Conservation (phyloP, 2,329 filamentous ascomycete genomes). For the Trichoderma simmonsii region DNA sequence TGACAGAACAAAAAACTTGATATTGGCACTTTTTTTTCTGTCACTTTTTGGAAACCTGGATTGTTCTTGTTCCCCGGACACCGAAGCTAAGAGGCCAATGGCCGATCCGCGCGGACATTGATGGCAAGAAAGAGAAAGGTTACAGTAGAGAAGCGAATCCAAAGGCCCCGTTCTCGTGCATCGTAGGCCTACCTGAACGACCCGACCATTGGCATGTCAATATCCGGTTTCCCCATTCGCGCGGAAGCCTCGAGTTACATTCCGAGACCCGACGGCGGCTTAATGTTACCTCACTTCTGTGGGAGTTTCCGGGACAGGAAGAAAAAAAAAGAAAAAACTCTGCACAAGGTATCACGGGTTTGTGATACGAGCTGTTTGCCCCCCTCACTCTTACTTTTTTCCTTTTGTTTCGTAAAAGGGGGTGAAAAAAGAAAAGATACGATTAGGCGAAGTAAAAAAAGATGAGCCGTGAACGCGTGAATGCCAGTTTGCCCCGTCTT, state of each 20-base stretch:
- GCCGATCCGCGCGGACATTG: not conserved
- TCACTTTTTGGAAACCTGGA: not conserved
- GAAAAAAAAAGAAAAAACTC: not conserved
- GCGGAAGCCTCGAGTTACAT: slow-evolving; percentile 9
- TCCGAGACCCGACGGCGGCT: not conserved
- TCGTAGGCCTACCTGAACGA: not conserved
- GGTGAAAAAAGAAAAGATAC: not conserved
- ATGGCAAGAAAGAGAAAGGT: not conserved
- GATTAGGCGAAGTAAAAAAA: not conserved
- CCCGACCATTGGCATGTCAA: not conserved
- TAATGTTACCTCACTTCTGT: not conserved
- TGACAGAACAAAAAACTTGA: not conserved
- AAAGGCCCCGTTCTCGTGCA: not conserved
- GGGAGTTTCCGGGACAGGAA: not conserved
- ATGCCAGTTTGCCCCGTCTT: not conserved
- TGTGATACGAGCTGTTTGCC: not conserved
- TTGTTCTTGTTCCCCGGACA: not conserved
- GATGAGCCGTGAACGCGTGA: not conserved
- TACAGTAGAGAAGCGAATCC: not conserved
- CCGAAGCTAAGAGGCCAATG: not conserved
- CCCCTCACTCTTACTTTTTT: not conserved
- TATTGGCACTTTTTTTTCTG: not conserved
- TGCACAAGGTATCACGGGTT: not conserved
- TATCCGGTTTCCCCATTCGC: not conserved
- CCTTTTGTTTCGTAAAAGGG: not conserved